Evolutionary conservation across 345 rosid species (phyloP), one percentile per base, ranked within the genome.

Genomic region (Arabidopsis suecica): DNA sequence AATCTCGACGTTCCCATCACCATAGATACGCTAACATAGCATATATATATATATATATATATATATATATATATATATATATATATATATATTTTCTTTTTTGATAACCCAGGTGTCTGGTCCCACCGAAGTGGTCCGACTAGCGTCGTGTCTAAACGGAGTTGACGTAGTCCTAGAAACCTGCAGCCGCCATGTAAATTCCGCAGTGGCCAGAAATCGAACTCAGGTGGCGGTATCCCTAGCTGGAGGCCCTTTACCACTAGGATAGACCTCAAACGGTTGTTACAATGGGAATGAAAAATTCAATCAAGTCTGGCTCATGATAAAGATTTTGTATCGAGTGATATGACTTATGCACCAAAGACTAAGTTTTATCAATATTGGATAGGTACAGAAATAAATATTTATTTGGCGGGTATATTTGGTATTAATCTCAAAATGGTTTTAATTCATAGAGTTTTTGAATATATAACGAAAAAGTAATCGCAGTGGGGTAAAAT

Each of bases 1-100:
- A 50, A 40, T 50, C 61, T 30, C 3, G 36, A 75, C 18, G 61
- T 67, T 28, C 65, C 65, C 54, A 59, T 68, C 55, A 68, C 45
- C 45, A 30, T 38, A 23, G 78, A 67, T 61, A 75, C 47, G 62
- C 32, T 38, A 56, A 3, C 18, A 16, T 34, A 18, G 58, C 44
- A 60, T 60, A 10, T 36, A 16, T 34, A 34, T 59, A 20, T 20
- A 20, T 20, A 20, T 20, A 20, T 20, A 20, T 20, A 20, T 20
- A 20, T 20, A 20, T 20, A 20, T n/a, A 60, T 60, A 10, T 36
- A 16, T 34, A 34, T 59, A 20, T 20, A 20, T 20, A 20, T 20
- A 20, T 20, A 20, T 20, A 20, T 20, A 20, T 20, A 20, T 20
- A 20, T n/a, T n/a, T n/a, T n/a, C n/a, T n/a, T n/a, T 20, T 20